These are phyloP conservation scores for Periglandula ipomoeae DNA, from an alignment of 2,329 filamentous ascomycete species.

Conservation along the genomic window DNA sequence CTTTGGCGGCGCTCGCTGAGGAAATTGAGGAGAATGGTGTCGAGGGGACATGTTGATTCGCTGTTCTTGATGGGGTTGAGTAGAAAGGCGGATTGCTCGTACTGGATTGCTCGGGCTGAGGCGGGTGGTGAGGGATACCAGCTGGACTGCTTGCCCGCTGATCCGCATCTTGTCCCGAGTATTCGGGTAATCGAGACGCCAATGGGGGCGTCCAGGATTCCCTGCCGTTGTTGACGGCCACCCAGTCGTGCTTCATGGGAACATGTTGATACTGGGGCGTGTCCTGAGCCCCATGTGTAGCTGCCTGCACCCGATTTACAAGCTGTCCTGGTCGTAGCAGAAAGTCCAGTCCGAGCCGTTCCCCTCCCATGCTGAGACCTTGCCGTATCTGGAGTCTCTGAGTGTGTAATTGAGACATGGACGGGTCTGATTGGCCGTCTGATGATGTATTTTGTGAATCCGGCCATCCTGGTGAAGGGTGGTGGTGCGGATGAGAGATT, in stretches of 20 bases:
- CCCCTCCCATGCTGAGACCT: slow-evolving; percentile 50
- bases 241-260: slow-evolving; percentile 44
- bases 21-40: slow-evolving; percentile 73
- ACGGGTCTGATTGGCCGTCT: slow-evolving; percentile 3
- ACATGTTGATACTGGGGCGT: slow-evolving; percentile 33
- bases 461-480: background rate
- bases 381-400: slow-evolving; percentile 43
- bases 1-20: slow-evolving; percentile 59
- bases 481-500: background rate
- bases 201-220: background rate
- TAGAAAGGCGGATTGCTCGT: slow-evolving; percentile 13
- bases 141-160: background rate
- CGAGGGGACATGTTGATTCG: slow-evolving; percentile 64
- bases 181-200: background rate
- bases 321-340: slow-evolving; percentile 42
- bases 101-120: background rate
- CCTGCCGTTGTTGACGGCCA: slow-evolving; percentile 13
- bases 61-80: slow-evolving; percentile 46
- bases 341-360: slow-evolving; percentile 65
- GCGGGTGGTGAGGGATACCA: background rate
- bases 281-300: slow-evolving; percentile 39
- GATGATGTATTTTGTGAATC: background rate
- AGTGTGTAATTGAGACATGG: slow-evolving; percentile 27
- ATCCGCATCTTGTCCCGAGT: background rate
- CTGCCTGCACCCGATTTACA: slow-evolving; percentile 41